Percentiles rank a stretch among this genome's conserved stretches.
phyloP scores from a whole-genome alignment of 2,329 filamentous ascomycete genomes.

The Colletotrichum musae region DNA sequence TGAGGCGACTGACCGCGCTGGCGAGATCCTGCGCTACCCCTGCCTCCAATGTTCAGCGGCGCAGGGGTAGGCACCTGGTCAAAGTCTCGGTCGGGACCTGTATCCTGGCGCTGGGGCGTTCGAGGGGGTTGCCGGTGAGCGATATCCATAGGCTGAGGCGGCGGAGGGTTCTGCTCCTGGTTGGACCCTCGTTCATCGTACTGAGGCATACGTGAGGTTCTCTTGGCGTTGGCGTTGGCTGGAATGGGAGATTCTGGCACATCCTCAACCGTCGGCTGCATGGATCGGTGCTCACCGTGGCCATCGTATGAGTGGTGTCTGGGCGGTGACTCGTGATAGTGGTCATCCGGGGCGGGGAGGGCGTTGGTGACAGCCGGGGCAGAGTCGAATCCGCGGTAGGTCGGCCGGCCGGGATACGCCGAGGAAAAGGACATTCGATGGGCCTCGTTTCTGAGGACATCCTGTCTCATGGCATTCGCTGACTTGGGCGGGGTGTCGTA shows the following conservation, averaged over 20 bases:
- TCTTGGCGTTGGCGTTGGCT: slow-evolving; percentile 46
- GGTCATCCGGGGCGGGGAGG: slow-evolving; percentile 50
- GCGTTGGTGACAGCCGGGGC: slow-evolving; percentile 56
- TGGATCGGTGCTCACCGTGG: slow-evolving; percentile 63
- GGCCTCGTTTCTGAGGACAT: slow-evolving; percentile 70
- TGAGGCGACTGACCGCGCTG: slow-evolving; percentile 32
- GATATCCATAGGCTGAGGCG: slow-evolving; percentile 20
- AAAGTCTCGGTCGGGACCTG: slow-evolving; percentile 48
- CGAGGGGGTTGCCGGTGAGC: slow-evolving; percentile 5
- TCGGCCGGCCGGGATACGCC: slow-evolving; percentile 66
- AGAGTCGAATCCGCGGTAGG: slow-evolving; percentile 67
- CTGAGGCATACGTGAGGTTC: slow-evolving; percentile 45
- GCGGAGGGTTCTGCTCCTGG: slow-evolving; percentile 22
- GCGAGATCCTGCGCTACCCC: slow-evolving; percentile 47
- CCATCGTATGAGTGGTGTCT: slow-evolving; percentile 68
- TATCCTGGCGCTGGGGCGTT: slow-evolving; percentile 53
- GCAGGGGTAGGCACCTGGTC: slow-evolving; percentile 58
- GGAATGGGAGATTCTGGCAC: slow-evolving; percentile 67
- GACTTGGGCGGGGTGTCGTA: slow-evolving; percentile 61
- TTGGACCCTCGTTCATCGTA: slow-evolving; percentile 45
- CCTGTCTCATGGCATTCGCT: slow-evolving; percentile 68
- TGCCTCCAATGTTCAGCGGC: slow-evolving; percentile 59
- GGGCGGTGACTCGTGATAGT: slow-evolving; percentile 51
- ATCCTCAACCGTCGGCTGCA: slow-evolving; percentile 77
- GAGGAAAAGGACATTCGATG: slow-evolving; percentile 66